Evolutionary conservation across 257 asterid species (phyloP).

Genomic region (Nicotiana obtusifolia): DNA sequence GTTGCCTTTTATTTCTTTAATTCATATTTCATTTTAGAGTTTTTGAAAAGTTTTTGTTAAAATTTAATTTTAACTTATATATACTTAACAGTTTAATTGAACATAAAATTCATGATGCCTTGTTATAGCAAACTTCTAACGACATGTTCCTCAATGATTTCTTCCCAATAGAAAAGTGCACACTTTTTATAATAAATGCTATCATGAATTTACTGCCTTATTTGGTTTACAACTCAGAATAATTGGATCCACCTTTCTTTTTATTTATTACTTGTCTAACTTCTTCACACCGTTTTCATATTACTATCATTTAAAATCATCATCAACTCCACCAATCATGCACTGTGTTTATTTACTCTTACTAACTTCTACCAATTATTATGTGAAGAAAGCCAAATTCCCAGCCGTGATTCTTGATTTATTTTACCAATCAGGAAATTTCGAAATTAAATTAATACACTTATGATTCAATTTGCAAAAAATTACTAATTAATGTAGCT

Average conservation of each 20-base stretch:
- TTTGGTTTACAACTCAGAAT: slow-evolving; percentile 9
- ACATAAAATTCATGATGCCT: neutral
- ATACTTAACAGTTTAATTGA: neutral
- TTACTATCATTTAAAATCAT: neutral
- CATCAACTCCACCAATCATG: slow-evolving; percentile 9
- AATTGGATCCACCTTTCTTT: neutral
- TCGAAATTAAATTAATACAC: neutral
- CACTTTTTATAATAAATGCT: neutral
- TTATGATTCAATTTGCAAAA: neutral
- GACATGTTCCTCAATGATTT: slow-evolving; percentile 9
- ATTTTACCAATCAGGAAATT: neutral
- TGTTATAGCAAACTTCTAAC: neutral
- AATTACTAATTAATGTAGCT: neutral
- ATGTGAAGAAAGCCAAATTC: slow-evolving; percentile 8
- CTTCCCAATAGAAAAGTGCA: neutral
- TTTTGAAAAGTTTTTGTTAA: neutral
- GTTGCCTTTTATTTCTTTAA: neutral
- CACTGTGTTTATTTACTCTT: neutral
- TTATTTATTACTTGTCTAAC: neutral
- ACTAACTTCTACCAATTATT: neutral
- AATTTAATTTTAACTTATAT: neutral
- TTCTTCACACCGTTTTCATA: neutral
- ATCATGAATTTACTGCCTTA: slow-evolving; percentile 9
- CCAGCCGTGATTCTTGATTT: slow-evolving; percentile 6
- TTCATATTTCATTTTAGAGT: neutral